These are phyloP conservation scores for Panaeolus cyanescens DNA, from an alignment of 768 basidiomycete genomes.

Conservation along the genomic window DNA sequence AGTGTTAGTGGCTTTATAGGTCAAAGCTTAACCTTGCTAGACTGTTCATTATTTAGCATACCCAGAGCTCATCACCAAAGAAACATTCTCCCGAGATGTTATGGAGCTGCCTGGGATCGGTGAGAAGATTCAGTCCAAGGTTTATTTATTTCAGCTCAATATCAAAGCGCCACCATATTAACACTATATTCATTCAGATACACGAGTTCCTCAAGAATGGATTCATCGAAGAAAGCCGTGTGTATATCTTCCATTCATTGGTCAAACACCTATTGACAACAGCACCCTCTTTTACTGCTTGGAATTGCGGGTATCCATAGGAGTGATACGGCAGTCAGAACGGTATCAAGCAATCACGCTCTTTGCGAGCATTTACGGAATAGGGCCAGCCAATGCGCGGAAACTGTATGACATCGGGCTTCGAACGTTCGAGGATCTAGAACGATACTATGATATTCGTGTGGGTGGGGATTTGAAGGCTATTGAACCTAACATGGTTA, in stretches of 20 bases:
- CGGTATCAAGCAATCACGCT: constrained; percentile 58
- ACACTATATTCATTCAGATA: constrained; percentile 41
- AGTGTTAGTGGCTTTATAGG: constrained; percentile 21
- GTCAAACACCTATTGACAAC: background rate
- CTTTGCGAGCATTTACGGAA: constrained; percentile 70
- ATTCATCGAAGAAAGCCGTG: constrained; percentile 61
- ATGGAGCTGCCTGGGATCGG: constrained; percentile 49
- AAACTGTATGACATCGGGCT: constrained; percentile 65
- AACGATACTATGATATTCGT: constrained; percentile 58
- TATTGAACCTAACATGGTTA: constrained; percentile 25
- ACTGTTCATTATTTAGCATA: constrained; percentile 39
- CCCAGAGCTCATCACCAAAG: constrained; percentile 41
- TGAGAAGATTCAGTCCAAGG: constrained; percentile 53
- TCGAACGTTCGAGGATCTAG: constrained; percentile 69
- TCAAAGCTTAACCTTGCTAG: constrained; percentile 1
- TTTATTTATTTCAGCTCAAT: constrained; percentile 16
- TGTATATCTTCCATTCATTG: constrained; percentile 10
- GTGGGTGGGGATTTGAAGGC: background rate
- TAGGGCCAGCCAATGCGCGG: constrained; percentile 72
- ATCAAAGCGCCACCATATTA: background rate
- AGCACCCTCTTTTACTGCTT: background rate
- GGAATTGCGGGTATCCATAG: constrained; percentile 45
- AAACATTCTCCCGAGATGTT: constrained; percentile 38
- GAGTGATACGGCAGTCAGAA: constrained; percentile 44
- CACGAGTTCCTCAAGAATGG: constrained; percentile 61